Conservation (phyloP, 2,329 filamentous ascomycete species). For the Penicillium sp. region DNA sequence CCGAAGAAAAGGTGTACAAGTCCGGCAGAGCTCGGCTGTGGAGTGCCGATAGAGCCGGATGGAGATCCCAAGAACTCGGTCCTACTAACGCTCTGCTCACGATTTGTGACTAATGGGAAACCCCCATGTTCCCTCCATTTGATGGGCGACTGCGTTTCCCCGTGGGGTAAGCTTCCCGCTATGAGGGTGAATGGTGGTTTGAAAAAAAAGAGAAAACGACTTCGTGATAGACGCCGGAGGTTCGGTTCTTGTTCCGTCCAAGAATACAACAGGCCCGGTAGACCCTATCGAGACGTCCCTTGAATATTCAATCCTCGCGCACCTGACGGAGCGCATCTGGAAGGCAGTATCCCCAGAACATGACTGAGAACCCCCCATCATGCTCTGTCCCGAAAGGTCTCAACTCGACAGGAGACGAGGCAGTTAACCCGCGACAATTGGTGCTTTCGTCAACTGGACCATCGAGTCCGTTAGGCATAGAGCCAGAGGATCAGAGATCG, state of each 20-base stretch:
- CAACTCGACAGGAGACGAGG: too few species aligned
- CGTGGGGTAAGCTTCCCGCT: conserved; percentile 3
- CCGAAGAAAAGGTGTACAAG: conserved; percentile 2
- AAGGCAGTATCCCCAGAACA: not conserved
- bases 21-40: conserved; percentile 21
- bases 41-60: conserved; percentile 15
- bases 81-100: conserved; percentile 5
- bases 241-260: too few species aligned
- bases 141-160: too few species aligned
- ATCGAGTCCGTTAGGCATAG: not conserved
- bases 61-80: conserved; percentile 18
- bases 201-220: too few species aligned
- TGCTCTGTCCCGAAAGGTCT: not conserved
- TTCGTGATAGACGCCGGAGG: too few species aligned
- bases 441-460: not conserved
- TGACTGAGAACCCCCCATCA: conserved; percentile 9
- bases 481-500: conserved; percentile 6
- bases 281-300: too few species aligned
- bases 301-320: too few species aligned
- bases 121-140: not conserved
- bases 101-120: conserved; percentile 19
- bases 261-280: too few species aligned
- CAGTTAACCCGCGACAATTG: not conserved
- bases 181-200: too few species aligned
- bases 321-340: too few species aligned